Conservation (phyloP, 169 alveolate species). For the Amoebophrya sp. region DNA sequence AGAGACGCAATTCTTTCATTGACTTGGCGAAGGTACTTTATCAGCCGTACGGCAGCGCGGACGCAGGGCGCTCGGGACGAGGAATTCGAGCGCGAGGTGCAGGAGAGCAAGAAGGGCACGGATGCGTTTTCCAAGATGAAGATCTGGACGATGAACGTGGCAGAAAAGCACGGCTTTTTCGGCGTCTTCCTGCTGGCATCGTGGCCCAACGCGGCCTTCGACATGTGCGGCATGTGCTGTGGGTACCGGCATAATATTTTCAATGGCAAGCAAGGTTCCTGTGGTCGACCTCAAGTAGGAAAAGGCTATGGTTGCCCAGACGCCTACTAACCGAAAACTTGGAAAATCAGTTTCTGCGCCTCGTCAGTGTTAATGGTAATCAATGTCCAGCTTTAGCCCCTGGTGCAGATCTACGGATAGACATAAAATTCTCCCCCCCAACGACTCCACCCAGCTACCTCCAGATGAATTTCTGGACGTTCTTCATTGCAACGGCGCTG, state of each 20-base stretch:
- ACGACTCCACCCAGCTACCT: too few relatives aligned
- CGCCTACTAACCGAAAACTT: too few relatives aligned
- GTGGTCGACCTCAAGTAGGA: too few relatives aligned
- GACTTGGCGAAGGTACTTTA: background rate
- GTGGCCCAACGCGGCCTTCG: conserved; percentile 45
- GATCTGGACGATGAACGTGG: conserved; percentile 45
- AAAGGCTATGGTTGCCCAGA: too few relatives aligned
- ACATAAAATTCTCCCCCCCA: too few relatives aligned
- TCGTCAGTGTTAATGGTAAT: too few relatives aligned
- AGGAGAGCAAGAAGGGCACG: background rate
- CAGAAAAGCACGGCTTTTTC: conserved; percentile 58
- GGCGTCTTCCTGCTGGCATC: conserved; percentile 11
- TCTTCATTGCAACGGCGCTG: conserved; percentile 69
- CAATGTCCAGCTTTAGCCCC: too few relatives aligned
- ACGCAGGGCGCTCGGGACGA: background rate
- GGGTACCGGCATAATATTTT: too few relatives aligned
- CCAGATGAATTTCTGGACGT: conserved; percentile 61
- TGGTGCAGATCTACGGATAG: too few relatives aligned
- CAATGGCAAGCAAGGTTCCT: too few relatives aligned
- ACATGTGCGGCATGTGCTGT: conserved; percentile 70
- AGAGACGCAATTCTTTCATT: background rate
- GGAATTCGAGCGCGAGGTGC: background rate
- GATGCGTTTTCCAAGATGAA: conserved; percentile 43
- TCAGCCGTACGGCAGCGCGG: background rate
- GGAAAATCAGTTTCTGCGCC: too few relatives aligned